Evolutionary conservation across 306 rosid species (phyloP), one percentile per base, ranked within the genome.

Genomic region (Vigna nakashimae): DNA sequence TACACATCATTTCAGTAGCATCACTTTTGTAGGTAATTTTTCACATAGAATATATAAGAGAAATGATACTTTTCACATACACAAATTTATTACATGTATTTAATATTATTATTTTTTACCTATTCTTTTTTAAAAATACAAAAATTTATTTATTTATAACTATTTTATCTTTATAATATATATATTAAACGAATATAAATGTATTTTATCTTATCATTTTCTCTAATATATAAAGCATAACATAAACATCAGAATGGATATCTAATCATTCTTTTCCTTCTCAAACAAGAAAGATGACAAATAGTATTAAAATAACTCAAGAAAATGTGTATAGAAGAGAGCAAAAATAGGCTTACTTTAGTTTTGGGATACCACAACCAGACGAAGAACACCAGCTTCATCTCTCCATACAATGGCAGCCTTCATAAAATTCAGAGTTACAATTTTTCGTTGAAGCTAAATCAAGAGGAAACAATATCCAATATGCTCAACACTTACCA

Each of bases 361-460:
- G 91, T 90, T 78, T 87, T 91, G 74, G 97, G 97, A 67, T 91
- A 87, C 99, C 99, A 96, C 68, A 96, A 84, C 76, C 90, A 96
- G 77, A 96, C 78, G 46, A 91, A 86, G 28, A 96, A 69, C 55
- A 83, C 84, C 52, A 96, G 72, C 83, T 92, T 96, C 84, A 76
- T 65, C 84, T 92, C 99, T 16, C 98, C 96, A 67, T 96, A 92
- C 91, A 96, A 49, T 34, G 99, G 99, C 65, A 92, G 14, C 99
- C 99, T 96, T 67, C 80, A 82, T 7, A 83, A 82, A 69, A 66
- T 45, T 26, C 11, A 15, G 15, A 50, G 76, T 76, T 20, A 50
- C 2, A 58, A 51, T 74, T 60, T 16, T 2, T 32, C 1, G 32
- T 7, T 3, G 8, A 32, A 58, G 38, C 46, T 52, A 65, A 73